These are phyloP conservation scores for Alloteropsis angusta DNA, from an alignment of 202 grass and related monocot species.

Conservation along the genomic window DNA sequence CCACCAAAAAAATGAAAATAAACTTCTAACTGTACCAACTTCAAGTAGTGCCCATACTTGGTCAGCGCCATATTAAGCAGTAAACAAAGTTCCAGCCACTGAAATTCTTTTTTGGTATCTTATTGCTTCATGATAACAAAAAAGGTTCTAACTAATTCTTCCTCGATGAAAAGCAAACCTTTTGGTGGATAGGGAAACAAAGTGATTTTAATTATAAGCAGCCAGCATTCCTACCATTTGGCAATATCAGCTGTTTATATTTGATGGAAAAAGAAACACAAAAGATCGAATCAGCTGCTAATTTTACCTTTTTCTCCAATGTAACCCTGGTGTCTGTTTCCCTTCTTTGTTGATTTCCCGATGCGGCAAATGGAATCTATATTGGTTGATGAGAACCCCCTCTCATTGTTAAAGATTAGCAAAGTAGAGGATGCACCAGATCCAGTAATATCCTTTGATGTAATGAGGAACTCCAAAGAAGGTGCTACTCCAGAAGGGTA, in stretches of 20 bases:
- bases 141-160: background rate
- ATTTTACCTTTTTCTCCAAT: conserved; percentile 73
- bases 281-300: background rate
- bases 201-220: background rate
- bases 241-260: background rate
- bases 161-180: background rate
- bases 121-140: too few species aligned
- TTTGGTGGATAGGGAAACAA: background rate
- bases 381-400: conserved; percentile 43
- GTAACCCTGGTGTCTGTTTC: conserved; percentile 42
- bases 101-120: too few species aligned
- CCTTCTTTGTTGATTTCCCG: conserved; percentile 70
- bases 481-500: conserved; percentile 39
- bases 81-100: background rate
- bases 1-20: background rate
- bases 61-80: background rate
- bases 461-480: conserved; percentile 56
- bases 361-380: conserved; percentile 61
- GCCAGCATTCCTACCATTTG: background rate
- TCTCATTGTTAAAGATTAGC: conserved; percentile 70
- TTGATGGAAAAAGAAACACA: background rate
- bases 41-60: background rate
- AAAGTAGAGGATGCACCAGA: conserved; percentile 47
- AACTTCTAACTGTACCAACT: background rate
- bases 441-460: conserved; percentile 43